Percentiles rank a stretch among this genome's conserved stretches.
phyloP scores from a whole-genome alignment of 2,329 filamentous ascomycete species.

The Epicoccum sorghinum region DNA sequence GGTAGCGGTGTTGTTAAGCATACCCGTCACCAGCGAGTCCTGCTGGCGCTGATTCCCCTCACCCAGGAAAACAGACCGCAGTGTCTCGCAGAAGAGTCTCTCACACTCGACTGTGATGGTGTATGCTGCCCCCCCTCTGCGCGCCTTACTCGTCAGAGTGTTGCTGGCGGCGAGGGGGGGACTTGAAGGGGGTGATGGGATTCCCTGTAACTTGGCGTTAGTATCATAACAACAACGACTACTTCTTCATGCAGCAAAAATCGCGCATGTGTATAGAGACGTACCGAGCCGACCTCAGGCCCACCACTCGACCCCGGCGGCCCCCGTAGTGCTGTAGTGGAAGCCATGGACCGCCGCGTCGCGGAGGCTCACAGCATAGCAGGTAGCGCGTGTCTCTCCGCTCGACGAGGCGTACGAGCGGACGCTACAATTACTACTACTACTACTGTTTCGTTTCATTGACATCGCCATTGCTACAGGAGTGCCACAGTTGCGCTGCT shows the following conservation, averaged over 20 bases:
- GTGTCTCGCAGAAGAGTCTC: conserved; percentile 99
- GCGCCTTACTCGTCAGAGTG: conserved; percentile 51
- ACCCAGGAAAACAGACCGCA: conserved; percentile 93
- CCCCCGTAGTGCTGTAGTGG: conserved; percentile 95
- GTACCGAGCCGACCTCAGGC: conserved; percentile 54
- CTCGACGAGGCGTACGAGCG: conserved; percentile 64
- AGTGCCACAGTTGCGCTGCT: conserved; percentile 54
- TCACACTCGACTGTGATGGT: conserved; percentile 99
- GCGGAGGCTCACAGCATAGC: conserved; percentile 77
- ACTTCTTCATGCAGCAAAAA: too few species aligned
- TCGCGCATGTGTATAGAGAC: conserved; percentile 15
- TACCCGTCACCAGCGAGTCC: conserved; percentile 88
- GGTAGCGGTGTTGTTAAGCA: conserved; percentile 52
- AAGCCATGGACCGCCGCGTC: conserved; percentile 73
- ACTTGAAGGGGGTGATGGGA: conserved; percentile 84
- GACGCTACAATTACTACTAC: conserved; percentile 68
- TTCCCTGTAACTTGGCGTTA: conserved; percentile 59
- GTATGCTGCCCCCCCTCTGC: conserved; percentile 88
- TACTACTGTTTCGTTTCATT: conserved; percentile 71
- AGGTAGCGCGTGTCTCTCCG: conserved; percentile 84
- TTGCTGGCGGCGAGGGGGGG: conserved; percentile 83
- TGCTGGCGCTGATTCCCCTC: conserved; percentile 79
- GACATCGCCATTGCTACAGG: conserved; percentile 69
- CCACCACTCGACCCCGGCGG: conserved; percentile 63
- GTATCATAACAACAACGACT: too few species aligned